Evolutionary conservation across 106 monocot genomes (phyloP).

Genomic region (Allium sativum): DNA sequence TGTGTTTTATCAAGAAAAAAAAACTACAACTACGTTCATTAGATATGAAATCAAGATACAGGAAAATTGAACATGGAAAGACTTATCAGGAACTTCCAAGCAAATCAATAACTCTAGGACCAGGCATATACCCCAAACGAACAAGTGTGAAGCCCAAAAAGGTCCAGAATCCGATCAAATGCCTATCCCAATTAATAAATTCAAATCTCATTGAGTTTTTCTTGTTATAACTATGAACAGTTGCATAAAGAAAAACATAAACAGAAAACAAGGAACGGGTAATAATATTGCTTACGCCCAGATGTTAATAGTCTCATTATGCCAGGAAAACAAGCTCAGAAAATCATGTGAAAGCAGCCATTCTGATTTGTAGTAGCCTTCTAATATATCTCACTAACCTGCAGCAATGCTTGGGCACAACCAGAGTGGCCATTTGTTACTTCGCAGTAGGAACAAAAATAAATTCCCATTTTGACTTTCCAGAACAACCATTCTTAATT

Average conservation of each 20-base stretch:
- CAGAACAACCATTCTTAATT: no score
- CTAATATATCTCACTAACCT: conserved; percentile 76
- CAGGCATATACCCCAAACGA: conserved; percentile 45
- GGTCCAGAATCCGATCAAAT: conserved; percentile 66
- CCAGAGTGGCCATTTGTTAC: no score
- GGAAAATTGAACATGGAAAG: no score
- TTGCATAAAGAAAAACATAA: conserved; percentile 4
- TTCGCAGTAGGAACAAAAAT: no score
- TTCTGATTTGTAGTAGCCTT: conserved; percentile 55
- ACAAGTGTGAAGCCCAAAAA: conserved; percentile 64
- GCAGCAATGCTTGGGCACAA: no score
- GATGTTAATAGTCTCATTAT: conserved; percentile 89
- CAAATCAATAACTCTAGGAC: conserved; percentile 36
- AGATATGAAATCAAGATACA: no score
- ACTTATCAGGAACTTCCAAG: conserved; percentile 41
- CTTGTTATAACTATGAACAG: conserved; percentile 4
- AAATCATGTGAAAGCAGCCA: conserved; percentile 55
- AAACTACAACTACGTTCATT: no score
- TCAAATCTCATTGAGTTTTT: no score
- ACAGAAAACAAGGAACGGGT: not conserved
- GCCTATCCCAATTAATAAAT: conserved; percentile 32
- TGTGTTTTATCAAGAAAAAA: no score
- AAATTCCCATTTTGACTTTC: no score
- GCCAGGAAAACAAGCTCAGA: conserved; percentile 89
- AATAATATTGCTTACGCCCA: conserved; percentile 57